Evolutionary conservation across 805 yeast genomes (phyloP).

Genomic region (Wickerhamomyces mucosus): DNA sequence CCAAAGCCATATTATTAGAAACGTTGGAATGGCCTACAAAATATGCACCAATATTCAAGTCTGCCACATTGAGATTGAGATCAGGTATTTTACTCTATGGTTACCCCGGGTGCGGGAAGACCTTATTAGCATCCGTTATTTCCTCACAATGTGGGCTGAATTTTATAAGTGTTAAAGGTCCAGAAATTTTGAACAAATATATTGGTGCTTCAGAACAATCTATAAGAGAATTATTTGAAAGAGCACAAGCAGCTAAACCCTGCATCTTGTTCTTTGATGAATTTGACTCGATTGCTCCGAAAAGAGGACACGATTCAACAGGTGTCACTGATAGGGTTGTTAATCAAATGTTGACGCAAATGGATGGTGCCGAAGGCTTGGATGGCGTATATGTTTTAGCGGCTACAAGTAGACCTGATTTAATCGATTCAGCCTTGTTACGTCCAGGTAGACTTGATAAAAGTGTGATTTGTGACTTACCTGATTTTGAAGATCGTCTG

Average conservation of each 20-base stretch:
- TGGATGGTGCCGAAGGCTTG: conserved; percentile 98
- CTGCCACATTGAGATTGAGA: conserved; percentile 77
- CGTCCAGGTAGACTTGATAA: conserved; percentile 97
- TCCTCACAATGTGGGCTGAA: conserved; percentile 91
- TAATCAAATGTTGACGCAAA: conserved; percentile 91
- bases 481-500: conserved; percentile 55
- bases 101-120: conserved; percentile 97
- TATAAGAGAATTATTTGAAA: conserved; percentile 83
- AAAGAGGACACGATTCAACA: conserved; percentile 95
- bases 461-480: conserved; percentile 84
- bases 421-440: conserved; percentile 87
- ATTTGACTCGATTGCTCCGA: conserved; percentile 95
- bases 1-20: conserved; percentile 68
- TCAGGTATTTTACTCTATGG: conserved; percentile 90
- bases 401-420: conserved; percentile 92
- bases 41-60: conserved; percentile 89
- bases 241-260: conserved; percentile 93
- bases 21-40: conserved; percentile 97
- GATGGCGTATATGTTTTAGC: conserved; percentile 96
- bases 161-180: conserved; percentile 90
- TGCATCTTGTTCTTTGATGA: conserved; percentile 91
- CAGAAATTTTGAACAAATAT: conserved; percentile 88
- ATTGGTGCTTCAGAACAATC: conserved; percentile 97
- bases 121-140: conserved; percentile 84
- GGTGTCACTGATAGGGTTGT: conserved; percentile 98